Base-by-base conservation (phyloP, 768 basidiomycete species). In the Naganishia vaughanmartiniae region DNA sequence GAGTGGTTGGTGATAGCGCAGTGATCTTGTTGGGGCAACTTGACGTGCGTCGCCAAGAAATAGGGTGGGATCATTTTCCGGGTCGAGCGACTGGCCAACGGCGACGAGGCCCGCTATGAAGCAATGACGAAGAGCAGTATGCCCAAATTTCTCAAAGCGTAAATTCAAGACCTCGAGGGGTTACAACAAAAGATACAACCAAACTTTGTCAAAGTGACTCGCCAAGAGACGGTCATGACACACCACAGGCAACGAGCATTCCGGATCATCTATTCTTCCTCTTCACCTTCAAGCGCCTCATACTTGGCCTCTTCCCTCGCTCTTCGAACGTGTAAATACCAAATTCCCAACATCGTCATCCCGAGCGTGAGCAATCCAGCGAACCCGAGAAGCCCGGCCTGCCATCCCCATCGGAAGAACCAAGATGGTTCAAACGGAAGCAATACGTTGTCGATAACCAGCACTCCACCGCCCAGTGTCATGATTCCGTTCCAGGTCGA, bases 271-370 rank as follows among this genome's bases (percentile, higher is more conserved):
- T 65, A 54, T 31, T 73, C 73, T 33, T 81, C 80, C 66, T 81
- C 81, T 66, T 82, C 81, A 21, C 92, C 91, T 55, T 92, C 93
- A 45, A 90, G 82, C 28, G 93, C 92, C 79, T 95, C 93, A 80
- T 92, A 96, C 45, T 91, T 93, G 42, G 91, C 89, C 80, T 92
- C 90, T 36, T 87, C 89, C 67, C 87, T 87, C 78, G 91, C 90
- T 75, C 84, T 69, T 53, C 73, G 63, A 1, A 69, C 70, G 56
- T 76, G 81, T 73, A 84, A 84, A 91, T 91, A 93, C 65, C 91
- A 78, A 66, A 83, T 81, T 14, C 74, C 58, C 69, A 87, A 83
- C 26, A 90, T 87, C n/a, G 85, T 88, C 77, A 89, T 76, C 6
- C 89, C 91, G 30, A 87, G 74, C 0, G 82, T 82, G 2, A 87